These are phyloP conservation scores for Amanita polypyramis DNA, from an alignment of 768 basidiomycete genomes.

Conservation along the genomic window DNA sequence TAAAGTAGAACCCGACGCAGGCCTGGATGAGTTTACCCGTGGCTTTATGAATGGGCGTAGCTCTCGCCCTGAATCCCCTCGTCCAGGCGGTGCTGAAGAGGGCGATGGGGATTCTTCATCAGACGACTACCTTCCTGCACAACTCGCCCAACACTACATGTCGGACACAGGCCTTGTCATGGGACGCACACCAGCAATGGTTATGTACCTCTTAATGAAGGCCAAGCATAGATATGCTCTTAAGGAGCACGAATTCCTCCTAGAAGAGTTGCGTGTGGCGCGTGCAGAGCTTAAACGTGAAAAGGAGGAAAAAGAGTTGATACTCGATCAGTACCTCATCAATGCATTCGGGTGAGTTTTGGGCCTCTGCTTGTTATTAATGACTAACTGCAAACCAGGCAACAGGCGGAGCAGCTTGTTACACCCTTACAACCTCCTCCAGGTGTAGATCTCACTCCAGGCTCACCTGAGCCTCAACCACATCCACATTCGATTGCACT, in stretches of 20 bases:
- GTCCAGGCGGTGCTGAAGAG: constrained; percentile 19
- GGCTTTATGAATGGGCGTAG: constrained; percentile 15
- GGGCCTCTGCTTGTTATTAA: neutral
- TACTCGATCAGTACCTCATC: constrained; percentile 43
- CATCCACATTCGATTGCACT: neutral
- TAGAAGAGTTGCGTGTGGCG: constrained; percentile 51
- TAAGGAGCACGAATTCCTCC: constrained; percentile 55
- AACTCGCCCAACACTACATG: constrained; percentile 40
- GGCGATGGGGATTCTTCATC: constrained; percentile 26
- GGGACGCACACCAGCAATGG: constrained; percentile 59
- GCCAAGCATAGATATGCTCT: constrained; percentile 67
- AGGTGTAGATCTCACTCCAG: constrained; percentile 6
- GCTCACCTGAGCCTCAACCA: constrained; percentile 3
- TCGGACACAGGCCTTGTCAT: constrained; percentile 52
- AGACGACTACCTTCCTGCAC: constrained; percentile 41
- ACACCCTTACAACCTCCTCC: constrained; percentile 11
- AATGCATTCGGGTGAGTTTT: constrained; percentile 39
- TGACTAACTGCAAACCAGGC: constrained; percentile 7
- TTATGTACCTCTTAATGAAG: constrained; percentile 64
- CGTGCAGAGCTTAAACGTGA: constrained; percentile 42
- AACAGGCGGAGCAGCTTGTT: constrained; percentile 18
- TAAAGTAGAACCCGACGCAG: constrained; percentile 45
- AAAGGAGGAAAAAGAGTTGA: constrained; percentile 49
- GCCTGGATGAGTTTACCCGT: constrained; percentile 27
- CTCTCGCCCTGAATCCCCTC: constrained; percentile 14